A percentile compares a stretch with the other conserved stretches of the same genome.
phyloP scores from a whole-genome alignment of 768 basidiomycete genomes.

The Lanmaoa rubissima region DNA sequence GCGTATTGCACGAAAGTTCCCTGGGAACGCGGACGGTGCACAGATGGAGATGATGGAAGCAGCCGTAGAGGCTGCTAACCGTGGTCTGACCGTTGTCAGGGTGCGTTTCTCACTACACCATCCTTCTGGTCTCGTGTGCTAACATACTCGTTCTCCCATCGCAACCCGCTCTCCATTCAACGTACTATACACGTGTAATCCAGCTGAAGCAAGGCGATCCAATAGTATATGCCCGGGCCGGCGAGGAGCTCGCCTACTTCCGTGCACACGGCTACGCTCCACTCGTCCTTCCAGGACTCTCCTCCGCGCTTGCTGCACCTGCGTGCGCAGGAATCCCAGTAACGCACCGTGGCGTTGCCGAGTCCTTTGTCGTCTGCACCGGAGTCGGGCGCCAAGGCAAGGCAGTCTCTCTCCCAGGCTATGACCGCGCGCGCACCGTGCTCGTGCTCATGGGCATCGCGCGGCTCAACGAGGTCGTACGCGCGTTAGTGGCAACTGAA shows the following conservation, averaged over 20 bases:
- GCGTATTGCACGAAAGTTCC: constrained; percentile 94
- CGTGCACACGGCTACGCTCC: constrained; percentile 81
- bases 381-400: constrained; percentile 89
- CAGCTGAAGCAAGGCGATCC: constrained; percentile 98
- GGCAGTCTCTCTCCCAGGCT: constrained; percentile 81
- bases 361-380: constrained; percentile 87
- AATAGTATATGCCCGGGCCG: constrained; percentile 88
- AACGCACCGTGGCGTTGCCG: constrained; percentile 93
- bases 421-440: constrained; percentile 77
- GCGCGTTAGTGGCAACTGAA: constrained; percentile 44
- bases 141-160: not conserved
- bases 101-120: constrained; percentile 41
- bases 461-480: constrained; percentile 68
- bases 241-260: constrained; percentile 94
- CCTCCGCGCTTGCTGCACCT: constrained; percentile 87
- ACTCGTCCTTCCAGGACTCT: constrained; percentile 85
- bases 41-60: constrained; percentile 94
- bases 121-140: not conserved
- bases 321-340: constrained; percentile 89
- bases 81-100: constrained; percentile 83
- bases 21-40: constrained; percentile 93
- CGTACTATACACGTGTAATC: not conserved
- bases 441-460: constrained; percentile 96
- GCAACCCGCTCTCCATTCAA: not conserved
- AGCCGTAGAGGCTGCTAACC: constrained; percentile 77